Percentiles rank a stretch among this genome's conserved stretches.
These are phyloP conservation scores for Glaciozyma martinii DNA, from an alignment of 768 basidiomycete genomes.

Conservation along the genomic window DNA sequence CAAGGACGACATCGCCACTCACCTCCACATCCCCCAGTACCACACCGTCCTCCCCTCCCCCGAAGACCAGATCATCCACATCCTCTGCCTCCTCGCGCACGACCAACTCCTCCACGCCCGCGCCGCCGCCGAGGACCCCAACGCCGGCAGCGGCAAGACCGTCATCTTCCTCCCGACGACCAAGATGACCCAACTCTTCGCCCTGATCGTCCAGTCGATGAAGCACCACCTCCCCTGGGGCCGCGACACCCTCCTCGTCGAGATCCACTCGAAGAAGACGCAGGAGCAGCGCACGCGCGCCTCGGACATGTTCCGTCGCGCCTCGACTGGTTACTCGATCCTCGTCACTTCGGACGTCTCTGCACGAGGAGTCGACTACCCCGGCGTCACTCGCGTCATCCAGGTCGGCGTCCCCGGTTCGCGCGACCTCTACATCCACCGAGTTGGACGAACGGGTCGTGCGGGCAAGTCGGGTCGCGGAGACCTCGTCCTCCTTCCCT, in stretches of 20 bases:
- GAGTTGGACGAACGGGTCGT: slow-evolving; percentile 44
- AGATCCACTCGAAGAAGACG: slow-evolving; percentile 57
- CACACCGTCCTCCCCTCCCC: slow-evolving; percentile 62
- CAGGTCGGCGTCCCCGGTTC: slow-evolving; percentile 72
- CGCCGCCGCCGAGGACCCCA: slow-evolving; percentile 76
- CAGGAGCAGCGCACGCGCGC: slow-evolving; percentile 48
- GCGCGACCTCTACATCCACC: slow-evolving; percentile 49
- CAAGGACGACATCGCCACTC: slow-evolving; percentile 53
- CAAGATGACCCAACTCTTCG: slow-evolving; percentile 69
- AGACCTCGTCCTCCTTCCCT: slow-evolving; percentile 50
- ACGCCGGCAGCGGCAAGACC: slow-evolving; percentile 45
- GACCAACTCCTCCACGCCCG: slow-evolving; percentile 73
- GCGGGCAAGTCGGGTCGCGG: slow-evolving; percentile 50
- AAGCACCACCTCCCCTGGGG: slow-evolving; percentile 47
- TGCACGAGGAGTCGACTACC: slow-evolving; percentile 60
- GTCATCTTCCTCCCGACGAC: slow-evolving; percentile 66
- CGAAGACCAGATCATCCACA: slow-evolving; percentile 63
- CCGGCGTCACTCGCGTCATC: slow-evolving; percentile 60
- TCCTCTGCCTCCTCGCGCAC: slow-evolving; percentile 69
- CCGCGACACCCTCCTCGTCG: slow-evolving; percentile 54
- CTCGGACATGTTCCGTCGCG: slow-evolving; percentile 56
- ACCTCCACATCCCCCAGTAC: slow-evolving; percentile 70
- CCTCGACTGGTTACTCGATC: slow-evolving; percentile 49
- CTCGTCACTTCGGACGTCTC: slow-evolving; percentile 43
- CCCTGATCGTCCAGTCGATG: slow-evolving; percentile 54